These are phyloP conservation scores for Ligustrum vulgare DNA, from an alignment of 257 asterid species.

Conservation along the genomic window DNA sequence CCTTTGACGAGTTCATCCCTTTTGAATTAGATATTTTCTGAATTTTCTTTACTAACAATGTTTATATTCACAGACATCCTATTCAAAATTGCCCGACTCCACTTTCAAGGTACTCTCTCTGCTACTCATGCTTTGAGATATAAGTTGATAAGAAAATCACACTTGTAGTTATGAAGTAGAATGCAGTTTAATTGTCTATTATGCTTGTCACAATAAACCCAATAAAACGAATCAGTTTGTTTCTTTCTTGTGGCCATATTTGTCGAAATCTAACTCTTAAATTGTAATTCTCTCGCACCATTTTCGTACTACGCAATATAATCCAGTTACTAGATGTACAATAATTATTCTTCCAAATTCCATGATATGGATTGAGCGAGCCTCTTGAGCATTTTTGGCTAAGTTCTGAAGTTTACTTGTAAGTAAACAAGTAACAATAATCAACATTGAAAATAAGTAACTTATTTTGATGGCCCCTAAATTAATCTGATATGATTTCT, in stretches of 20 bases:
- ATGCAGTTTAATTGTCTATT: neutral
- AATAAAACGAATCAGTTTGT: neutral
- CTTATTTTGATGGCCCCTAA: neutral
- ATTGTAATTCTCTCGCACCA: neutral
- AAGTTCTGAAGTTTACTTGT: neutral
- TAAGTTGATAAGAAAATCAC: neutral
- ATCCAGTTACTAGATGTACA: neutral
- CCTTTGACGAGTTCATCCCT: neutral
- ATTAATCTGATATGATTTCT: neutral
- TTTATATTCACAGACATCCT: conserved; percentile 64
- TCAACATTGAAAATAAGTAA: neutral
- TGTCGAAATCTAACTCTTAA: neutral
- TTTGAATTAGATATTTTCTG: neutral
- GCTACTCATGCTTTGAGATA: neutral
- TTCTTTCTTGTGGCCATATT: neutral
- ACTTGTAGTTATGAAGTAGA: neutral
- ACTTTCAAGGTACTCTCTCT: conserved; percentile 81
- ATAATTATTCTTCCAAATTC: neutral
- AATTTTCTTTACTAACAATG: conserved; percentile 16
- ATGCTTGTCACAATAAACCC: neutral
- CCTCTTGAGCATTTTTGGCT: neutral
- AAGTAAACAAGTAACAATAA: neutral
- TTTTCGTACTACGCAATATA: neutral
- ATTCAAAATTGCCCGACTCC: conserved; percentile 75
- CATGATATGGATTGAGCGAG: neutral